These are phyloP conservation scores for Scedosporium dehoogii DNA, from an alignment of 2,329 filamentous ascomycete species.

Conservation along the genomic window DNA sequence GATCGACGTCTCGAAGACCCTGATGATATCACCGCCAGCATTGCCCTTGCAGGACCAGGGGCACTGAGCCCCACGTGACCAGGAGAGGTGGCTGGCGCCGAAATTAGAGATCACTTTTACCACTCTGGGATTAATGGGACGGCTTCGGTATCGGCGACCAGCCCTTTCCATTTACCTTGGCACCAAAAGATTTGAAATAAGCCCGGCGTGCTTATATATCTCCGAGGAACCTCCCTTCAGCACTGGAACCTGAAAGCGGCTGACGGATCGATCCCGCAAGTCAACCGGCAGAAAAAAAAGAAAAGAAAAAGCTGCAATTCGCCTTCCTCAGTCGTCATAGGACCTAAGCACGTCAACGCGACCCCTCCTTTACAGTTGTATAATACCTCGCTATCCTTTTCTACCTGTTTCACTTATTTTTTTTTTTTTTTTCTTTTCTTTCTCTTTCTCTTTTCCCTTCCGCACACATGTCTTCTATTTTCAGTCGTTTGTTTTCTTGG, in stretches of 20 bases:
- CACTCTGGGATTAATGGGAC: not conserved
- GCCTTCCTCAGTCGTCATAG: not conserved
- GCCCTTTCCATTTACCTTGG: not conserved
- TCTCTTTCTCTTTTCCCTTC: not conserved
- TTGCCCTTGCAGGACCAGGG: too few species aligned
- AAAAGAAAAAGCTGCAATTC: not conserved
- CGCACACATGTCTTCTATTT: slow-evolving; percentile 1
- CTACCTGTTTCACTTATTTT: not conserved
- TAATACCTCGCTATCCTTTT: not conserved
- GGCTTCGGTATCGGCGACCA: not conserved
- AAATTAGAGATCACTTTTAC: too few species aligned
- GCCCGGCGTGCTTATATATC: not conserved
- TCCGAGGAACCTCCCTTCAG: not conserved
- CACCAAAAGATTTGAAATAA: not conserved
- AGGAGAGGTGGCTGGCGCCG: too few species aligned
- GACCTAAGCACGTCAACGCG: not conserved
- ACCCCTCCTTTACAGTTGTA: not conserved
- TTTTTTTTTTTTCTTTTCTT: not conserved
- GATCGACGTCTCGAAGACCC: too few species aligned
- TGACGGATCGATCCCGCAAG: not conserved
- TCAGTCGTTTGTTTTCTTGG: slow-evolving; percentile 16
- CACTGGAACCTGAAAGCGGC: too few species aligned
- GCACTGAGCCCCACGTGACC: too few species aligned
- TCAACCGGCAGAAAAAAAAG: not conserved
- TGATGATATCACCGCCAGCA: too few species aligned